A percentile compares a stretch with the other conserved stretches of the same genome.
These are phyloP conservation scores for Cladophialophora chaetospira DNA, from an alignment of 2,329 filamentous ascomycete genomes.

Conservation along the genomic window DNA sequence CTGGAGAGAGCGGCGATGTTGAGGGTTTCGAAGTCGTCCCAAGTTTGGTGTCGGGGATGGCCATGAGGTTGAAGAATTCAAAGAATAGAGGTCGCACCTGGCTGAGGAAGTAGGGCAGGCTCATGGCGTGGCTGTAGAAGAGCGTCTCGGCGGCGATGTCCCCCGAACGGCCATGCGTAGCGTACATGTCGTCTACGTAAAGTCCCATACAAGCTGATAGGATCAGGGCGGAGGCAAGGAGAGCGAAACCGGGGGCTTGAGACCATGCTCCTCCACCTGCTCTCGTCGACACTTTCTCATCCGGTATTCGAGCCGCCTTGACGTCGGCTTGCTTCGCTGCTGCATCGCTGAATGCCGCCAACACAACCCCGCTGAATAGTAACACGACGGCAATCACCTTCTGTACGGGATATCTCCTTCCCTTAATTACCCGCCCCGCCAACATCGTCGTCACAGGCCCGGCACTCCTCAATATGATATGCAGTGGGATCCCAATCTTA, in stretches of 20 bases:
- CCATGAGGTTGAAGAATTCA: conserved; percentile 19
- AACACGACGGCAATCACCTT: conserved; percentile 81
- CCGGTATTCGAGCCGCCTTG: not conserved
- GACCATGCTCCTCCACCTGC: conserved; percentile 5
- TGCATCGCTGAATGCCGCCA: conserved; percentile 87
- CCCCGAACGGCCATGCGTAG: conserved; percentile 73
- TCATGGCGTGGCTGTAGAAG: conserved; percentile 76
- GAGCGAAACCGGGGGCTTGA: conserved; percentile 64
- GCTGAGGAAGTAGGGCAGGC: conserved; percentile 48
- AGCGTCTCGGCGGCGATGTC: conserved; percentile 81
- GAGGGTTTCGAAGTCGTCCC: conserved; percentile 30
- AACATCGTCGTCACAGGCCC: conserved; percentile 94
- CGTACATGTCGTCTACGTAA: conserved; percentile 90
- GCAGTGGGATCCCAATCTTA: conserved; percentile 91
- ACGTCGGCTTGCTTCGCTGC: conserved; percentile 60
- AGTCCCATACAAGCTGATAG: conserved; percentile 93
- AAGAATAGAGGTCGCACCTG: conserved; percentile 41
- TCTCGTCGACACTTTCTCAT: conserved; percentile 23
- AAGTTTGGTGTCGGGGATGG: conserved; percentile 44
- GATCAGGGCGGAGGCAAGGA: conserved; percentile 85
- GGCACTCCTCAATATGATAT: conserved; percentile 93
- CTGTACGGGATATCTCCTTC: conserved; percentile 74
- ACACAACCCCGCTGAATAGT: conserved; percentile 81
- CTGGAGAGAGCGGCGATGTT: conserved; percentile 31
- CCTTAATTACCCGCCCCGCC: conserved; percentile 80